These are phyloP conservation scores for Rhododendron molle DNA, from an alignment of 148 eudicot genomes.

Conservation along the genomic window DNA sequence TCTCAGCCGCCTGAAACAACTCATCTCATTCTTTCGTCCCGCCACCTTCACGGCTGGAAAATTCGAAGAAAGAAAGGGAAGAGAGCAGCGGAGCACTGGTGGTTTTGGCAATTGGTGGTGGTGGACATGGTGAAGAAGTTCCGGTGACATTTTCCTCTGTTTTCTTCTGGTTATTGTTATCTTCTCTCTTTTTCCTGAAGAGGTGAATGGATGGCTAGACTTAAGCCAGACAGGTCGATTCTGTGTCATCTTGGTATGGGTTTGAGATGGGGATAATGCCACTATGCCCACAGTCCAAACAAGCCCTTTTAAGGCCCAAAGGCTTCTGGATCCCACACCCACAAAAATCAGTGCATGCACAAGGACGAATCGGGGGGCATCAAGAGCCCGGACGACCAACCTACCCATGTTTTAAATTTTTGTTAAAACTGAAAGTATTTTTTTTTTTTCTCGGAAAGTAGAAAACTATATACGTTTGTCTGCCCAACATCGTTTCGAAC, in stretches of 20 bases:
- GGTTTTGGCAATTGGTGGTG: background rate
- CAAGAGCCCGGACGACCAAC: too few species aligned
- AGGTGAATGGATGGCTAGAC: background rate
- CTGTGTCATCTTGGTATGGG: background rate
- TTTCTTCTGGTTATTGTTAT: background rate
- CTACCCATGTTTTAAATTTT: background rate
- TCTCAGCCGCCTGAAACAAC: constrained; percentile 2
- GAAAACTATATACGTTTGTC: too few species aligned
- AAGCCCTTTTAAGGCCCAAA: background rate
- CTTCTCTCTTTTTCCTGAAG: background rate
- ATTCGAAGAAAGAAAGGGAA: background rate
- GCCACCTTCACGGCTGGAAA: background rate
- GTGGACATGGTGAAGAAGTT: constrained; percentile 6
- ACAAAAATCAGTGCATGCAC: background rate
- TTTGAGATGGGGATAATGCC: background rate
- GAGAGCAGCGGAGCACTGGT: background rate
- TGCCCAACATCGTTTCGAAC: too few species aligned
- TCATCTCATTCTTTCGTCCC: background rate
- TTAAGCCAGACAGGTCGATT: background rate
- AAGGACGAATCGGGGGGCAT: too few species aligned
- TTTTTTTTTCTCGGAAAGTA: too few species aligned
- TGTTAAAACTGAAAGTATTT: background rate
- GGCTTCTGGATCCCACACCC: background rate
- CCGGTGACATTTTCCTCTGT: constrained; percentile 6
- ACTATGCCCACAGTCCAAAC: background rate